Base-by-base conservation (phyloP, 2,329 filamentous ascomycete species). In the Aquanectria penicillioides region DNA sequence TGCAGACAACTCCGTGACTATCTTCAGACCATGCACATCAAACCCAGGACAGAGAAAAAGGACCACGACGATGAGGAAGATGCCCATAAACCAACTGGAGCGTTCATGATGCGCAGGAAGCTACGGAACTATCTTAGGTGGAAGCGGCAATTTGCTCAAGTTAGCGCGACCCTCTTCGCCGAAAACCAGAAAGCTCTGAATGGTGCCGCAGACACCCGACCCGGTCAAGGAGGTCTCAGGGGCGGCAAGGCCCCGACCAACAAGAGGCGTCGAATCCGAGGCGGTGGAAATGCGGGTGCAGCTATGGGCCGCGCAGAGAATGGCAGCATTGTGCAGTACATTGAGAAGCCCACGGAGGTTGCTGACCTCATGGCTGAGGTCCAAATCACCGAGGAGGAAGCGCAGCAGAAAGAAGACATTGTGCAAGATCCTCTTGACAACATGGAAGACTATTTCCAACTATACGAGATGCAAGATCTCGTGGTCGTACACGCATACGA, bases 401-500 rank as follows among this genome's bases (percentile, higher is more conserved):
- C 88, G 15, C 82, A 85, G 36, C 88, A 93, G 65, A 96, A 94
- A 72, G 84, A 88, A 3, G 91, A 94, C 57, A 83, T 96, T 20
- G 81, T 88, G 11, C 76, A 74, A 4, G 95, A 98, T 74, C 90
- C 92, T 1, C 81, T 97, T 7, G 91, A 97, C 43, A 86, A 97
- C 71, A 94, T 95, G 90, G 94, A 97, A 63, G 90, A 94, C 66
- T 95, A 90, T 77, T 98, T 94, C 73, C 87, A 95, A 74, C 83
- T 98, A 26, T 97, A 94, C 74, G 92, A 97, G 52, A 95, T 96
- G 88, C 86, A 92, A 66, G 92, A 97, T 65, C 81, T 98, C 17
- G 84, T 98, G 11, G 87, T 97, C 34, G 83, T 98, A 15, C 95
- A 98, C 74, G 91, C 95, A 1, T 99, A 97, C 73, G 93, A 97